Conservation (phyloP, 257 asterid species). For the Misopates orontium region DNA sequence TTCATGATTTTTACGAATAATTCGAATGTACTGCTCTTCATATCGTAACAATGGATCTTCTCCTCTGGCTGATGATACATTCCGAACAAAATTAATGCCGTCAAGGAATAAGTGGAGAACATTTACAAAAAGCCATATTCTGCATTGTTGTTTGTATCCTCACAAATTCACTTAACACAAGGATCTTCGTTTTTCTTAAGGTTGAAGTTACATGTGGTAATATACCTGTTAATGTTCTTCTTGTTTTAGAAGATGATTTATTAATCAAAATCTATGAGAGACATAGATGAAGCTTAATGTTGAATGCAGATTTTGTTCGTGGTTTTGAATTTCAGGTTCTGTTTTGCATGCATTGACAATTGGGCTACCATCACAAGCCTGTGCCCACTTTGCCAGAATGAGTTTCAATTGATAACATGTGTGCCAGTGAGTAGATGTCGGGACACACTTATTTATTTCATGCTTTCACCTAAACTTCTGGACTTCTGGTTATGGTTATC, state of each 20-base stretch:
- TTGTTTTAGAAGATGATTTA: constrained; percentile 1
- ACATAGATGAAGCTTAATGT: constrained; percentile 8
- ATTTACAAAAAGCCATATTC: background rate
- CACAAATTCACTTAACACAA: constrained; percentile 6
- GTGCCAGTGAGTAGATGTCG: constrained; percentile 83
- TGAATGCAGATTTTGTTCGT: constrained; percentile 26
- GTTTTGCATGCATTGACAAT: constrained; percentile 98
- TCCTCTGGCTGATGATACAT: too few species aligned
- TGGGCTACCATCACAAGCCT: constrained; percentile 98
- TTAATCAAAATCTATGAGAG: background rate
- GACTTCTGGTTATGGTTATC: constrained; percentile 16
- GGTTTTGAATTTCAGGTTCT: constrained; percentile 79
- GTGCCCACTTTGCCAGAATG: constrained; percentile 98
- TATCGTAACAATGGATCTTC: too few species aligned
- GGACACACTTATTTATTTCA: constrained; percentile 9
- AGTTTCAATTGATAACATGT: constrained; percentile 95
- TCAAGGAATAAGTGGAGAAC: too few species aligned
- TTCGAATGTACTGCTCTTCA: too few species aligned
- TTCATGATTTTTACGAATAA: too few species aligned
- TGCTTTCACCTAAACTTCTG: background rate
- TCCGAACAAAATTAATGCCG: too few species aligned
- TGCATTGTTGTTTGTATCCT: constrained; percentile 10
- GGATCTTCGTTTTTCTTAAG: background rate
- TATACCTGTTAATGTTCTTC: constrained; percentile 4
- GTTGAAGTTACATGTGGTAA: constrained; percentile 16